Evolutionary conservation across 2,329 filamentous ascomycete genomes (phyloP).

Genomic region (Aspergillus candidus): DNA sequence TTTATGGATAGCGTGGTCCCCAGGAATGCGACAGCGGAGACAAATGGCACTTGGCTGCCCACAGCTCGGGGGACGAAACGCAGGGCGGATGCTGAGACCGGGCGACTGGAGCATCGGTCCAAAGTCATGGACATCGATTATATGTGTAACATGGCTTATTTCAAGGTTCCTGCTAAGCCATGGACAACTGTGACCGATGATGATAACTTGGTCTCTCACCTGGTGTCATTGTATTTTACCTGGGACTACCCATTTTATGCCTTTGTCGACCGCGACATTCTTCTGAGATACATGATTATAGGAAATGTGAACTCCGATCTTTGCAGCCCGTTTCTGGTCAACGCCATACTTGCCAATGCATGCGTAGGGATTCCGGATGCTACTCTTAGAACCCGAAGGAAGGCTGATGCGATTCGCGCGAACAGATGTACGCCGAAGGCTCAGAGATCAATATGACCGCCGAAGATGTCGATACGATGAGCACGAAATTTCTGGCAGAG

Average conservation of each 20-base stretch:
- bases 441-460: slow-evolving; percentile 23
- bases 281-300: slow-evolving; percentile 46
- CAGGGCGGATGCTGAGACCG: slow-evolving; percentile 16
- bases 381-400: too few relatives aligned
- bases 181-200: slow-evolving; percentile 80
- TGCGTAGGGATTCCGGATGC: slow-evolving; percentile 15
- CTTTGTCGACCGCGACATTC: slow-evolving; percentile 71
- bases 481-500: slow-evolving; percentile 21
- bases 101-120: slow-evolving; percentile 13
- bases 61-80: slow-evolving; percentile 11
- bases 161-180: slow-evolving; percentile 33
- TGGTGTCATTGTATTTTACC: slow-evolving; percentile 86
- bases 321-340: slow-evolving; percentile 77
- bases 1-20: slow-evolving; percentile 18
- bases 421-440: slow-evolving; percentile 22
- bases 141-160: slow-evolving; percentile 19
- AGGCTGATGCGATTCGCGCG: not conserved
- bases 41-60: slow-evolving; percentile 6
- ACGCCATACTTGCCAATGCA: slow-evolving; percentile 65
- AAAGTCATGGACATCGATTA: slow-evolving; percentile 25
- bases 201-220: slow-evolving; percentile 66
- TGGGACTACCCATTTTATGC: slow-evolving; percentile 91
- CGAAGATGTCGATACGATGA: slow-evolving; percentile 22
- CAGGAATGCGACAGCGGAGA: slow-evolving; percentile 2
- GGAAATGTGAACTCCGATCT: slow-evolving; percentile 53